A percentile compares a stretch with the other conserved stretches of the same genome.
Evolutionary conservation across 2,329 filamentous ascomycete genomes (phyloP).

Genomic region (Neofusicoccum cordaticola): DNA sequence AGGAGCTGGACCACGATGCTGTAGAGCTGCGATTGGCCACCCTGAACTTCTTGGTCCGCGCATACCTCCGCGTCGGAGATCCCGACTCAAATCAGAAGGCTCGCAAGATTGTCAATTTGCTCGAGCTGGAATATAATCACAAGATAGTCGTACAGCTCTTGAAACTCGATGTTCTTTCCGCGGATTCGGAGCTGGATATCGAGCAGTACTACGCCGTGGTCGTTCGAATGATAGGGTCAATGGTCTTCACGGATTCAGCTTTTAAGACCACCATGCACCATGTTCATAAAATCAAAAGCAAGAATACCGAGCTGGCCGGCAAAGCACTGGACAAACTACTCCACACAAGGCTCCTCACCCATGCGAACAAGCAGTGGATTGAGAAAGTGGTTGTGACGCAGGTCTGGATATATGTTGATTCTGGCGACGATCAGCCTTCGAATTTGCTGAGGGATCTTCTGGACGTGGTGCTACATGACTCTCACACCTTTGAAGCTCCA

Average conservation of each 20-base stretch:
- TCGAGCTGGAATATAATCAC: slow-evolving; percentile 63
- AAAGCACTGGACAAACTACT: slow-evolving; percentile 64
- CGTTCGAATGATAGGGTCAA: slow-evolving; percentile 56
- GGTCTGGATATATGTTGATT: slow-evolving; percentile 56
- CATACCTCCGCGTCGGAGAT: slow-evolving; percentile 50
- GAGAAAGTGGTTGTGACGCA: slow-evolving; percentile 68
- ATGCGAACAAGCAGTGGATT: slow-evolving; percentile 57
- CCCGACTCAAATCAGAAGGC: slow-evolving; percentile 52
- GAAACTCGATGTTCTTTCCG: slow-evolving; percentile 64
- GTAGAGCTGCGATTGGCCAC: slow-evolving; percentile 65
- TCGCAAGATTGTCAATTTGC: slow-evolving; percentile 54
- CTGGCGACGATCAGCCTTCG: slow-evolving; percentile 40
- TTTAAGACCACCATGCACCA: slow-evolving; percentile 67
- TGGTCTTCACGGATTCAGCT: slow-evolving; percentile 60
- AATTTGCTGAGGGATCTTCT: background rate
- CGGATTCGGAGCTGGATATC: slow-evolving; percentile 33
- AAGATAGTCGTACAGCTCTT: slow-evolving; percentile 66
- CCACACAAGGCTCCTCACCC: slow-evolving; percentile 51
- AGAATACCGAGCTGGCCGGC: slow-evolving; percentile 30
- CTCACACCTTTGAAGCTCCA: slow-evolving; percentile 51
- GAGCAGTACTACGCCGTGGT: slow-evolving; percentile 35
- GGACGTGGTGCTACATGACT: background rate
- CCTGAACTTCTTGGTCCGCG: slow-evolving; percentile 61
- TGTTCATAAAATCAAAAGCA: slow-evolving; percentile 59
- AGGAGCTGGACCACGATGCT: slow-evolving; percentile 57